Evolutionary conservation across 805 yeast genomes (phyloP).

Genomic region (Metschnikowia aberdeeniae): DNA sequence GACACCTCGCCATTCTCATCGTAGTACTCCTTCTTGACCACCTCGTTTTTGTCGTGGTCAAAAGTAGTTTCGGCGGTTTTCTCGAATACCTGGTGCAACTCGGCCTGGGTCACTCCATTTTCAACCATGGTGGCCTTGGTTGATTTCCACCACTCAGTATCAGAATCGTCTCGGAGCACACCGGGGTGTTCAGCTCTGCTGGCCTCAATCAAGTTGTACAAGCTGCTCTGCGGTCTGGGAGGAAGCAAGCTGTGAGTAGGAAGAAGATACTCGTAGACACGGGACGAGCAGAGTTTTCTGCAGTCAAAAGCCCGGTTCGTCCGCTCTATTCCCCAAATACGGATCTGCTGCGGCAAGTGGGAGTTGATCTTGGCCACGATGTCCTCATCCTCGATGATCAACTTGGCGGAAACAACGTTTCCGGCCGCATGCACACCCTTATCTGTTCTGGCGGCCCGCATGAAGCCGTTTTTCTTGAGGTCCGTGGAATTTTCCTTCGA

Average conservation of each 20-base stretch:
- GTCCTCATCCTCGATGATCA: constrained; percentile 79
- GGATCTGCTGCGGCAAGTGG: constrained; percentile 75
- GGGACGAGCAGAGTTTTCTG: constrained; percentile 91
- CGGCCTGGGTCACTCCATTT: constrained; percentile 11
- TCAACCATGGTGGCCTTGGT: constrained; percentile 26
- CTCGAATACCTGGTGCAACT: constrained; percentile 20
- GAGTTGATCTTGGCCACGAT: constrained; percentile 70
- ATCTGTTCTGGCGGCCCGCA: constrained; percentile 86
- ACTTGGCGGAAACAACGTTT: constrained; percentile 76
- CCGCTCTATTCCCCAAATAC: constrained; percentile 90
- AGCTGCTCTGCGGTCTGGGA: constrained; percentile 73
- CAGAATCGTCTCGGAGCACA: constrained; percentile 56
- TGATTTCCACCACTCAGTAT: constrained; percentile 61
- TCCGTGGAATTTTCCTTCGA: constrained; percentile 84
- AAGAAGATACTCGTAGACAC: constrained; percentile 88
- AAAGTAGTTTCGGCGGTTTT: constrained; percentile 32
- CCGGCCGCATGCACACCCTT: constrained; percentile 99
- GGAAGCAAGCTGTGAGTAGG: constrained; percentile 90
- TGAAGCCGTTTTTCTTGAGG: constrained; percentile 80
- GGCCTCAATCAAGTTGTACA: constrained; percentile 55
- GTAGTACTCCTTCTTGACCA: constrained; percentile 29
- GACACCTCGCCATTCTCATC: constrained; percentile 34
- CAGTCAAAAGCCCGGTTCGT: constrained; percentile 91
- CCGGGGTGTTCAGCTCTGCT: constrained; percentile 56
- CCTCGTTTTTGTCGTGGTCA: constrained; percentile 23